Conservation (phyloP, 2,329 filamentous ascomycete species). For the Elsinoe ampelina region DNA sequence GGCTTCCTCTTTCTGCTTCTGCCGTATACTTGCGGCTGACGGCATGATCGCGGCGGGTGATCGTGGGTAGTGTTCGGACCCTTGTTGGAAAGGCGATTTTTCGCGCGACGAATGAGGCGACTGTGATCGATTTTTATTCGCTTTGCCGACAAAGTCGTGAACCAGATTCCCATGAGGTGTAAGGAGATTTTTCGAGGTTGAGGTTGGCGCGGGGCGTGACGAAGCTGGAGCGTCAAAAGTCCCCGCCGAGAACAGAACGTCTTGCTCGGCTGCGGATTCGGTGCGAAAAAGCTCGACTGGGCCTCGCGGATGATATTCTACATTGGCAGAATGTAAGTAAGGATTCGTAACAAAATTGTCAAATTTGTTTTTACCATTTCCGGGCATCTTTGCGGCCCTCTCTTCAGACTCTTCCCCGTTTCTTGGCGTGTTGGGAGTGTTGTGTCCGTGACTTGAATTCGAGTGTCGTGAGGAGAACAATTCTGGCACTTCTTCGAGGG, state of each 20-base stretch:
- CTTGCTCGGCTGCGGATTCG: slow-evolving; percentile 74
- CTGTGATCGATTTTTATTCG: slow-evolving; percentile 58
- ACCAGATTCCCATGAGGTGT: slow-evolving; percentile 54
- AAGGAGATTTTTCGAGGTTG: slow-evolving; percentile 47
- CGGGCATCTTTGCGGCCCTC: slow-evolving; percentile 41
- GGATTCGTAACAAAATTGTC: slow-evolving; percentile 36
- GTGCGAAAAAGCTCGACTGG: slow-evolving; percentile 64
- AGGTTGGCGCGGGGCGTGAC: slow-evolving; percentile 51
- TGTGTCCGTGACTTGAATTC: slow-evolving; percentile 51
- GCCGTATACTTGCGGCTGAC: slow-evolving; percentile 51
- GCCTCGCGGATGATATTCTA: slow-evolving; percentile 44
- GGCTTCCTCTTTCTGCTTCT: slow-evolving; percentile 52
- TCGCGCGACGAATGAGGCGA: slow-evolving; percentile 52
- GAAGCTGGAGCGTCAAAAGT: slow-evolving; percentile 52
- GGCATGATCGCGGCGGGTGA: slow-evolving; percentile 37
- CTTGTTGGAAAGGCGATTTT: slow-evolving; percentile 71
- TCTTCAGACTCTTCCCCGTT: slow-evolving; percentile 46
- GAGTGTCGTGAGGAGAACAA: slow-evolving; percentile 48
- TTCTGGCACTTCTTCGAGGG: slow-evolving; percentile 40
- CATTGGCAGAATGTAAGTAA: slow-evolving; percentile 56
- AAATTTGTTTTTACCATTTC: slow-evolving; percentile 45
- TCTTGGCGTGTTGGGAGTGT: slow-evolving; percentile 52
- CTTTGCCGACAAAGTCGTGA: slow-evolving; percentile 65
- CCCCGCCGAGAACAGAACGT: slow-evolving; percentile 72
- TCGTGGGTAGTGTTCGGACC: slow-evolving; percentile 39